Evolutionary conservation across 2,329 filamentous ascomycete species (phyloP).

Genomic region (Mycocentrospora acerina): DNA sequence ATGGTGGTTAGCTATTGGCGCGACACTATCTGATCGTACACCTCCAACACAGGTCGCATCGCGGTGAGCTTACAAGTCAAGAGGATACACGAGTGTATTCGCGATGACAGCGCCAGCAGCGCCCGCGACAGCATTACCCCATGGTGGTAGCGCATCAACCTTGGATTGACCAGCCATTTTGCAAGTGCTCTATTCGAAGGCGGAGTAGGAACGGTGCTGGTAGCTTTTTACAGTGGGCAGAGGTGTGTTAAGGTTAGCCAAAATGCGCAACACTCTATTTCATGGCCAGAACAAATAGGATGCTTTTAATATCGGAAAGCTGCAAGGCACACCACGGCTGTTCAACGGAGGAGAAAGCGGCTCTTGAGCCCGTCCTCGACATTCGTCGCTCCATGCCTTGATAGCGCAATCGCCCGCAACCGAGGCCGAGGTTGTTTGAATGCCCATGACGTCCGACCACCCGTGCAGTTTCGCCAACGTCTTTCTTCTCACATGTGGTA

Average conservation of each 20-base stretch:
- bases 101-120: constrained; percentile 91
- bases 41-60: background rate
- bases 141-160: constrained; percentile 74
- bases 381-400: too few relatives aligned
- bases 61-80: constrained; percentile 78
- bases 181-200: background rate
- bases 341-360: constrained; percentile 1
- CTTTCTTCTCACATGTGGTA: too few relatives aligned
- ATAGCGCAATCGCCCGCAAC: too few relatives aligned
- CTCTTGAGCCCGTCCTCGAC: too few relatives aligned
- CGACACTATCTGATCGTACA: background rate
- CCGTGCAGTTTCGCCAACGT: background rate
- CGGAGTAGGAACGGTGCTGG: too few relatives aligned
- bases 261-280: too few relatives aligned
- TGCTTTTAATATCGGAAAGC: background rate
- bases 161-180: constrained; percentile 63
- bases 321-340: background rate
- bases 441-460: too few relatives aligned
- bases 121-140: constrained; percentile 90
- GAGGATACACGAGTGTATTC: constrained; percentile 91
- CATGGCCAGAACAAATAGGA: too few relatives aligned
- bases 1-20: constrained; percentile 11
- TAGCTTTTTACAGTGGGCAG: background rate
- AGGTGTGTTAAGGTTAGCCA: background rate
- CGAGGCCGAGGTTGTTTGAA: too few relatives aligned